These are phyloP conservation scores for Neurospora sp. DNA, from an alignment of 495 filamentous ascomycete species.

Conservation along the genomic window DNA sequence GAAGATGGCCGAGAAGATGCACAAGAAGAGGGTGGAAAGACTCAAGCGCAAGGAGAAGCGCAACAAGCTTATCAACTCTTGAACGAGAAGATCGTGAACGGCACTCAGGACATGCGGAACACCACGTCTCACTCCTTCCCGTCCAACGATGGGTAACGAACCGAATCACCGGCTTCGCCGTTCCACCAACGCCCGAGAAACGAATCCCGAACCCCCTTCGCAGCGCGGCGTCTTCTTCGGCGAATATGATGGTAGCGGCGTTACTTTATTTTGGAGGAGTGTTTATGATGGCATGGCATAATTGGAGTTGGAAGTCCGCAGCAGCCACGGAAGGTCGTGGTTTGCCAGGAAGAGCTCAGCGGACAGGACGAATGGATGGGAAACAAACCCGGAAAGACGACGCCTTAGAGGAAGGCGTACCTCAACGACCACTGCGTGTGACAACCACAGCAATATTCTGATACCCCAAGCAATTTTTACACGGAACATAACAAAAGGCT, in stretches of 20 bases:
- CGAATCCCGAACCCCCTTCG: not conserved
- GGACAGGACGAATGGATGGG: not conserved
- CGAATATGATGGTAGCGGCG: not conserved
- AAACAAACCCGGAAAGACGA: not conserved
- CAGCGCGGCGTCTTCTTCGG: not conserved
- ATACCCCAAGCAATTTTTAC: not conserved
- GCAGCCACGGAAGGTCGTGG: not conserved
- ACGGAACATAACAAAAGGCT: not conserved
- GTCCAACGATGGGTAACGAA: not conserved
- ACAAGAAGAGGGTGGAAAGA: slow-evolving; percentile 84
- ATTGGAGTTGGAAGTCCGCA: not conserved
- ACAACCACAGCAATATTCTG: not conserved
- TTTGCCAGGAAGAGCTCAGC: not conserved
- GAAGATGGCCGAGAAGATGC: slow-evolving; percentile 96
- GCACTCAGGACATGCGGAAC: not conserved
- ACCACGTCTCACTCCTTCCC: not conserved
- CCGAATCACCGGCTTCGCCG: not conserved
- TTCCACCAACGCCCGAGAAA: not conserved
- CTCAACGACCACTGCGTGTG: not conserved
- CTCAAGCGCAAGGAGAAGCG: slow-evolving; percentile 92
- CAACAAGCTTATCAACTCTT: slow-evolving; percentile 92
- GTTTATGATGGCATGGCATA: not conserved
- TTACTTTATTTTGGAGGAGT: not conserved
- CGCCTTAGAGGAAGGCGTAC: not conserved
- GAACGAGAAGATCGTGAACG: slow-evolving; percentile 22